Evolutionary conservation across 164 flowering plant genomes (phyloP).

Genomic region (Chloranthus sessilifolius): DNA sequence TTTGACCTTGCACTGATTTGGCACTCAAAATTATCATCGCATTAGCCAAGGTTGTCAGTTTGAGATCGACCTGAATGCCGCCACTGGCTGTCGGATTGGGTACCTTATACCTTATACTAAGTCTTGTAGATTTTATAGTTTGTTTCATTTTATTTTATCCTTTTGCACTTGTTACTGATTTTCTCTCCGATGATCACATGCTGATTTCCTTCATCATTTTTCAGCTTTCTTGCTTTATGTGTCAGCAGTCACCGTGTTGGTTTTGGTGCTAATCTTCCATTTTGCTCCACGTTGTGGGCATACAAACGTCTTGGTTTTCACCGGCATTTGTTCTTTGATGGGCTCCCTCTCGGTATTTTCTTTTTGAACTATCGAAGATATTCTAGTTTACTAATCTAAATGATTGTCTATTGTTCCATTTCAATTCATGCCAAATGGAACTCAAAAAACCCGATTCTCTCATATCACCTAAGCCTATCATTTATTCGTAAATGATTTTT

Average conservation of each 20-base stretch:
- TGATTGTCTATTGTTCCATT: no score
- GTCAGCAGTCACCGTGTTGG: conserved; percentile 57
- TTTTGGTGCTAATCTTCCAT: conserved; percentile 57
- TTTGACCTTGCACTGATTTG: no score
- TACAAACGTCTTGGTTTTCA: conserved; percentile 63
- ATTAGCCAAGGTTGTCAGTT: no score
- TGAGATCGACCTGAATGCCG: no score
- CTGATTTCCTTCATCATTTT: conserved; percentile 10
- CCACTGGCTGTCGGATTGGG: no score
- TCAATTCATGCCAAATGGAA: no score
- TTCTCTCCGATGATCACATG: not conserved
- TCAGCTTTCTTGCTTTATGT: conserved; percentile 82
- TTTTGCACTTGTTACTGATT: not conserved
- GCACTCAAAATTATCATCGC: no score
- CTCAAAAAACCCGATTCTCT: not conserved
- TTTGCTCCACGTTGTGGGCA: conserved; percentile 66
- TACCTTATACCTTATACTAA: no score
- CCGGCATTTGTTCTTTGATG: conserved; percentile 85
- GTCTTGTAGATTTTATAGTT: not conserved
- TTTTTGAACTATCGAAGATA: not conserved
- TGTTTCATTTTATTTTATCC: not conserved
- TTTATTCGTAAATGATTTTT: conserved; percentile 2
- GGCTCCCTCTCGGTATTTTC: conserved; percentile 77
- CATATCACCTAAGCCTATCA: not conserved
- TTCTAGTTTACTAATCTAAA: conserved; percentile 1